These are phyloP conservation scores for Naganishia onofrii DNA, from an alignment of 768 basidiomycete genomes.

Conservation along the genomic window DNA sequence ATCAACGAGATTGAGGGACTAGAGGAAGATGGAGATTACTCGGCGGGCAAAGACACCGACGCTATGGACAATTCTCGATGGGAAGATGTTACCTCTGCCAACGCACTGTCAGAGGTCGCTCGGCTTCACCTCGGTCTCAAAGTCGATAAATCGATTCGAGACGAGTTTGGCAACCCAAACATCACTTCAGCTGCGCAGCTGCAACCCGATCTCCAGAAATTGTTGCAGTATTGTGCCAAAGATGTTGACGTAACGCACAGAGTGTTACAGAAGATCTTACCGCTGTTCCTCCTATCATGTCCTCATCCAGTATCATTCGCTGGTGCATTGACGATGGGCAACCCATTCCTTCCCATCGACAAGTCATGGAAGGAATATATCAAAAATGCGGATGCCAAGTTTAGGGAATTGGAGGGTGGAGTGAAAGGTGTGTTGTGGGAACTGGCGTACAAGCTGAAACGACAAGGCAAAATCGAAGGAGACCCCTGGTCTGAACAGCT, in stretches of 20 bases:
- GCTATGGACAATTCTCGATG: constrained; percentile 59
- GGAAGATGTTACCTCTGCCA: constrained; percentile 89
- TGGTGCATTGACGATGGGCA: constrained; percentile 86
- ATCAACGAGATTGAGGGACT: constrained; percentile 53
- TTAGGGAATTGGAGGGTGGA: constrained; percentile 65
- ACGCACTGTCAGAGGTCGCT: constrained; percentile 88
- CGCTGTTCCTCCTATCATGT: constrained; percentile 75
- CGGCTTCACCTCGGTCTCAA: constrained; percentile 78
- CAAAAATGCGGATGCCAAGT: constrained; percentile 70
- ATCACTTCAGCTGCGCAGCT: constrained; percentile 69
- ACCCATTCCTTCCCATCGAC: constrained; percentile 85
- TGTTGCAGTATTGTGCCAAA: constrained; percentile 76
- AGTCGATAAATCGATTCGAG: constrained; percentile 71
- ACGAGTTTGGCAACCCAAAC: constrained; percentile 60
- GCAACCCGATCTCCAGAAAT: constrained; percentile 64
- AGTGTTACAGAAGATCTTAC: constrained; percentile 73
- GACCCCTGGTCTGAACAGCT: constrained; percentile 85
- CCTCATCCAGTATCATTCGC: constrained; percentile 91
- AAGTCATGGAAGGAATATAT: constrained; percentile 84
- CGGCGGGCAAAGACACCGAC: constrained; percentile 26
- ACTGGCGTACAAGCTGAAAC: constrained; percentile 63
- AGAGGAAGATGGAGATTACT: constrained; percentile 30
- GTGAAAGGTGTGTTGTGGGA: constrained; percentile 64
- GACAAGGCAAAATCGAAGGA: constrained; percentile 60
- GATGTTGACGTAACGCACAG: constrained; percentile 83